These are phyloP conservation scores for Acanthochlamys bracteata DNA, from an alignment of 106 monocot genomes.

Conservation along the genomic window DNA sequence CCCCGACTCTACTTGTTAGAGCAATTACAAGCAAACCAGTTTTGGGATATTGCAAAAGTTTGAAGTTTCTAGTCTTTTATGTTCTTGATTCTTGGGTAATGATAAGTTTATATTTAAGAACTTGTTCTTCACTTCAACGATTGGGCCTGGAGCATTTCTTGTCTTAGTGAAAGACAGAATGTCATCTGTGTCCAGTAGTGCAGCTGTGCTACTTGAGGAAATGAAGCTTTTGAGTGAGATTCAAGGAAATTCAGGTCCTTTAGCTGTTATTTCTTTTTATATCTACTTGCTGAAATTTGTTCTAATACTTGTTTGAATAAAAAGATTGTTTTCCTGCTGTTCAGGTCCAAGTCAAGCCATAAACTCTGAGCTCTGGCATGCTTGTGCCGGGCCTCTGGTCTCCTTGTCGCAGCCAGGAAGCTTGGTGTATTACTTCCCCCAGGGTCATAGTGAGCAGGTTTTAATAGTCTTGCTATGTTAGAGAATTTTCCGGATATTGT, in stretches of 20 bases:
- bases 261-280: not conserved
- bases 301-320: not conserved
- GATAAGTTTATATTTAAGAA: not conserved
- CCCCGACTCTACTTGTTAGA: no score
- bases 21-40: no score
- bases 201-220: constrained; percentile 40
- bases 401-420: constrained; percentile 72
- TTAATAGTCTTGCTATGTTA: not conserved
- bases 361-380: constrained; percentile 96
- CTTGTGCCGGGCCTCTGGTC: constrained; percentile 85
- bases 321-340: not conserved
- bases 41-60: no score
- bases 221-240: constrained; percentile 66
- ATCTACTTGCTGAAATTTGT: not conserved
- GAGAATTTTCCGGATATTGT: not conserved
- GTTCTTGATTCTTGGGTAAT: no score
- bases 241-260: constrained; percentile 32
- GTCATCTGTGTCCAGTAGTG: constrained; percentile 16
- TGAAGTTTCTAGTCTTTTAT: no score
- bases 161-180: constrained; percentile 12
- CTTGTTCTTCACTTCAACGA: not conserved
- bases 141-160: constrained; percentile 19
- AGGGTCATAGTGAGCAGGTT: constrained; percentile 96
- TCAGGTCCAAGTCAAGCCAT: constrained; percentile 57
- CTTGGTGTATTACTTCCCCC: constrained; percentile 90